phyloP scores from a whole-genome alignment of 306 rosid species.

The Rosa multiflora region DNA sequence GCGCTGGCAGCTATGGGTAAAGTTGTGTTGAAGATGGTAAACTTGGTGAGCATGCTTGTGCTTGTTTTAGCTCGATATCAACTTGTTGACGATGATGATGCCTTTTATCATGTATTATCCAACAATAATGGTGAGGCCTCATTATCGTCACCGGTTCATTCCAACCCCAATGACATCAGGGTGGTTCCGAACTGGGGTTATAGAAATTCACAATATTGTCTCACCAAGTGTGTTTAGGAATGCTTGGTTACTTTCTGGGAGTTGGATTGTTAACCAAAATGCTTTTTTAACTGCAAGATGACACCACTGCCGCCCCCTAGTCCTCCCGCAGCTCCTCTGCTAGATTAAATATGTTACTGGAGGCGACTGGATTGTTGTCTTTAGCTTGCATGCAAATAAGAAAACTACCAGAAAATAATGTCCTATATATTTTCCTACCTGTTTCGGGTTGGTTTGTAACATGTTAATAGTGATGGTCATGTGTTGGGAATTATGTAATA shows the following conservation, averaged over 20 bases:
- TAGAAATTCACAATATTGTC: not conserved
- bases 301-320: not conserved
- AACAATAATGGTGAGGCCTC: not conserved
- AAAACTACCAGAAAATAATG: too few species aligned
- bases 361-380: not conserved
- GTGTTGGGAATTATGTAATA: too few species aligned
- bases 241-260: not conserved
- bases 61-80: not conserved
- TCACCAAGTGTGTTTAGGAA: not conserved
- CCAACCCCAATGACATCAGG: not conserved
- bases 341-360: not conserved
- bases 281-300: not conserved
- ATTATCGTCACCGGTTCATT: not conserved
- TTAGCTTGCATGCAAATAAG: not conserved
- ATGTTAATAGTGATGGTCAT: too few species aligned
- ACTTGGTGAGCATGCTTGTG: slow-evolving; percentile 5
- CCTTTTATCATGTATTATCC: not conserved
- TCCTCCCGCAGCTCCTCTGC: not conserved
- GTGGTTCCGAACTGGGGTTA: not conserved
- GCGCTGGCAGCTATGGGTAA: not conserved
- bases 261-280: not conserved
- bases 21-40: not conserved
- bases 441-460: not conserved
- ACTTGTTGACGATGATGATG: not conserved
- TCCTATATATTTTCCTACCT: not conserved